Conservation (phyloP, 2,329 filamentous ascomycete genomes). For the Neurospora crassa region DNA sequence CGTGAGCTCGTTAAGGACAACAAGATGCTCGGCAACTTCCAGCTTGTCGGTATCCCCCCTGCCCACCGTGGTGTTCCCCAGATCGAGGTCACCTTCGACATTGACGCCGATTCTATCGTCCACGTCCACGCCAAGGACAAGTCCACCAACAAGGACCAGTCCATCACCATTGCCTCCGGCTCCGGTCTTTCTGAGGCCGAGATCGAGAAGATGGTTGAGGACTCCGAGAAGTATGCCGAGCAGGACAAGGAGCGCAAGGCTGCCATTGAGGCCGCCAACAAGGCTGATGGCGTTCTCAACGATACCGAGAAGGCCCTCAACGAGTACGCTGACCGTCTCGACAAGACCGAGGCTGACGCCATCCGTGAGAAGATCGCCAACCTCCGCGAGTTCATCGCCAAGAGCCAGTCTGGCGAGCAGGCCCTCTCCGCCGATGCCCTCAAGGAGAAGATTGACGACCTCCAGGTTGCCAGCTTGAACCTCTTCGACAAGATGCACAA, state of each 20-base stretch:
- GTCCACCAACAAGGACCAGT: constrained; percentile 99
- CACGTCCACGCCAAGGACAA: constrained; percentile 98
- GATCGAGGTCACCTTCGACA: constrained; percentile 97
- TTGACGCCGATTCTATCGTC: constrained; percentile 95
- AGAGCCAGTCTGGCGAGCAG: constrained; percentile 90
- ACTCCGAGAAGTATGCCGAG: constrained; percentile 94
- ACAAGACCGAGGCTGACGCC: constrained; percentile 88
- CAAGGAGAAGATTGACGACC: constrained; percentile 97
- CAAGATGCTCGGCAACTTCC: constrained; percentile 98
- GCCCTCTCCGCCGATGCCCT: constrained; percentile 80
- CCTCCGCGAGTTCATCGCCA: constrained; percentile 82
- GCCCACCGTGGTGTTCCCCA: constrained; percentile 94
- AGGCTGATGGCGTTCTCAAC: constrained; percentile 89
- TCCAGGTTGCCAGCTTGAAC: constrained; percentile 90
- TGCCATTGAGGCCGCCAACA: constrained; percentile 93
- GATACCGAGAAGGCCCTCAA: constrained; percentile 98
- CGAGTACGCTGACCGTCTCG: constrained; percentile 90
- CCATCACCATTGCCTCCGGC: constrained; percentile 95
- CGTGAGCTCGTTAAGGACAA: constrained; percentile 98
- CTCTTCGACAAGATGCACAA: constrained; percentile 99
- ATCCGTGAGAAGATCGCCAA: constrained; percentile 88
- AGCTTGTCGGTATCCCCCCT: constrained; percentile 93
- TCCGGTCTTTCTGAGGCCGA: constrained; percentile 91
- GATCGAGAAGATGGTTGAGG: constrained; percentile 95
- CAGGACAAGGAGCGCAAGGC: constrained; percentile 93